Evolutionary conservation across 768 basidiomycete genomes (phyloP), one percentile per base, ranked within the genome.

Genomic region (Xerocomus brunneocitrinus): DNA sequence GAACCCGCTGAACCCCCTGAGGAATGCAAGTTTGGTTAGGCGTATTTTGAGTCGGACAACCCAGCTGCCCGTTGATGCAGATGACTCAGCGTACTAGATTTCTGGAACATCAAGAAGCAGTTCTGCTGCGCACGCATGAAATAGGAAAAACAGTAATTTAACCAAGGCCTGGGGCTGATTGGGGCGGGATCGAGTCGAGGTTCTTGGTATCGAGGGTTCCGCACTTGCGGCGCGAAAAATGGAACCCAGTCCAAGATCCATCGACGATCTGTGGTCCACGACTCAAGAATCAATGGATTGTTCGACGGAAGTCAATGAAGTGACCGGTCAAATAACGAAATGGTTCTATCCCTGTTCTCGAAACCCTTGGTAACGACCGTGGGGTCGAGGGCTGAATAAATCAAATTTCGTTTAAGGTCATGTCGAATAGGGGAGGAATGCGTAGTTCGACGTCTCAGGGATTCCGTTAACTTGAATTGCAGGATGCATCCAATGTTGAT

Each of bases 211-310:
- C 24, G 64, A 59, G 65, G 80, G 79, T 60, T 80, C 82, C 54
- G 71, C 67, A 5, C 74, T 75, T 50, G 70, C 61, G 13, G 68
- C 66, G 19, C 77, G 71, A 4, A 76, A 76, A 59, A 87, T 81
- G 47, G 73, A 63, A 57, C 80, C 80, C 75, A 24, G 79, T 76
- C 67, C 83, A 79, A 43, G 81, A 83, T 32, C 78, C 80, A 32
- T 71, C 71, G n/a, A 66, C 62, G 57, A 79, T 73, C 60, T 78
- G 81, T 55, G 74, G 65, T 31, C 81, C 83, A 64, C 83, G 75
- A 40, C 82, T 19, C 83, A 62, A 7, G 83, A 77, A 71, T 81
- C 79, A 71, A 80, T 78, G 62, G 81, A 85, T 85, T 85, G 71
- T 85, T 83, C 19, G 67, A 72, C 13, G 79, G 79, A 30, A 1